phyloP scores from a whole-genome alignment of 495 filamentous ascomycete genomes.

The Pseudevernia furfuracea region DNA sequence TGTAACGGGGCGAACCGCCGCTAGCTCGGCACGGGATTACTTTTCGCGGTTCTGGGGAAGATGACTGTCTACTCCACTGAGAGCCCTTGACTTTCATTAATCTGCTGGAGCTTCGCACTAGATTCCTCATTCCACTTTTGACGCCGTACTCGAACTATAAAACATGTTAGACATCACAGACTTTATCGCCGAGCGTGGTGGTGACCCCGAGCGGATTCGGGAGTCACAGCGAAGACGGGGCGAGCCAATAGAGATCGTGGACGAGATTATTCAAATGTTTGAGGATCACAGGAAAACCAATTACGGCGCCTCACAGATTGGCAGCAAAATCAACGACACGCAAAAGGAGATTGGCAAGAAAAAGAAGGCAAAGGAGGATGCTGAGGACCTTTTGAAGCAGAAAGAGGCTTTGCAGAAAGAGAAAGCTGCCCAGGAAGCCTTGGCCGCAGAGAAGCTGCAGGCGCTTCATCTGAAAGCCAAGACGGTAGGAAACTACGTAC shows the following conservation, averaged over 20 bases:
- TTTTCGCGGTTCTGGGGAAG: background rate
- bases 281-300: slow-evolving; percentile 78
- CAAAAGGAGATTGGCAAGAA: slow-evolving; percentile 86
- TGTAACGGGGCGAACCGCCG: background rate
- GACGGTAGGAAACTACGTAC: slow-evolving; percentile 87
- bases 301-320: slow-evolving; percentile 73
- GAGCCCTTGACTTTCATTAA: background rate
- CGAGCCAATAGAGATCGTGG: slow-evolving; percentile 66
- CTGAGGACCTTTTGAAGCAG: slow-evolving; percentile 60
- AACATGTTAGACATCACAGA: slow-evolving; percentile 71
- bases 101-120: background rate
- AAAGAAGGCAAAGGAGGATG: slow-evolving; percentile 93
- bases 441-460: slow-evolving; percentile 64
- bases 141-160: background rate
- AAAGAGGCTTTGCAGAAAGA: slow-evolving; percentile 69
- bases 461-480: slow-evolving; percentile 69
- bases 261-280: slow-evolving; percentile 80
- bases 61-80: background rate
- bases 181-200: slow-evolving; percentile 80
- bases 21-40: background rate
- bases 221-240: slow-evolving; percentile 77
- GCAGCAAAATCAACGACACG: slow-evolving; percentile 72
- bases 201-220: slow-evolving; percentile 79
- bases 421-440: slow-evolving; percentile 69
- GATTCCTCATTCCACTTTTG: background rate